Base-by-base conservation (phyloP, 305 asterid genomes). In the Solanum hybrid region DNA sequence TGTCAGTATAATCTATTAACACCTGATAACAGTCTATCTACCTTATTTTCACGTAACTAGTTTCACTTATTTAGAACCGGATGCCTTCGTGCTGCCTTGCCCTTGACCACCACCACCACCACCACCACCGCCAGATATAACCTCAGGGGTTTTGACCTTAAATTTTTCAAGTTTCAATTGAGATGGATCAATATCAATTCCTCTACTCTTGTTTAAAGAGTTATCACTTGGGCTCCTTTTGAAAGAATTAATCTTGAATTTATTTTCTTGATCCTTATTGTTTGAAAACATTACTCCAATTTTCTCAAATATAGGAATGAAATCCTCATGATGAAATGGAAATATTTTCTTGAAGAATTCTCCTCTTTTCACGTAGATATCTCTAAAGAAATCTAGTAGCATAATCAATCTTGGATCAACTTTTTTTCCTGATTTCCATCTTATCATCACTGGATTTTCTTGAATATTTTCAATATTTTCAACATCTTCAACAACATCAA, bases 381-480 rank as follows among this genome's bases (percentile, higher is more conserved):
- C 97, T 88, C 85, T 94, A 87, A 92, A 93, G 6, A 92, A 89
- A 73, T 94, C 95, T 80, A 94, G 41, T n/a, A 94, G 11, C 26
- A 84, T 65, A 36, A 94, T 39, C 79, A 94, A 79, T 91, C 93
- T 92, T 17, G 93, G 92, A 38, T 95, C 96, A 15, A 94, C 94
- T n/a, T 39, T 61, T n/a, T 95, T 92, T 1, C 96, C 97, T 5
- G 96, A 94, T 26, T 94, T 94, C 97, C 97, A 95, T 77, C 96
- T 91, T 17, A 94, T 91, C 36, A 92, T 78, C 27, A 83, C 1
- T 39, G 72, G 37, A 7, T 27, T 82, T 82, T 41, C 87, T 82
- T 41, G 73, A 26, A 41, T 17, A 81, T 24, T 24, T 79, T 79
- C 86, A 26, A 82, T 3, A 45, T 14, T 2, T 41, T 39, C 36